A percentile compares a stretch with the other conserved stretches of the same genome.
These are phyloP conservation scores for Bryopsis sp. DNA, from an alignment of 139 green algal genomes.

Conservation along the genomic window DNA sequence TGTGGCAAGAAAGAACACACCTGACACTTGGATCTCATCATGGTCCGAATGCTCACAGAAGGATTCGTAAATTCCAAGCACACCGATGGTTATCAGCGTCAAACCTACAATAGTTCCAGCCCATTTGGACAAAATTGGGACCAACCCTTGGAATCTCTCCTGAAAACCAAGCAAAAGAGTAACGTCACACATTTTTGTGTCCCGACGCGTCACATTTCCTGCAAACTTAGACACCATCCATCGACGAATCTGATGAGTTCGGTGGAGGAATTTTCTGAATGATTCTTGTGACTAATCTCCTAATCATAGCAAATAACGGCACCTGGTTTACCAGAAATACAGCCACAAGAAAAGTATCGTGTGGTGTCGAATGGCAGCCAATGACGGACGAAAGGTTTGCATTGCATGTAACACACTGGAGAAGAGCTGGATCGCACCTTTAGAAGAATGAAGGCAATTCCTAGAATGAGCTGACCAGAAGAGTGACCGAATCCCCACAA, in stretches of 20 bases:
- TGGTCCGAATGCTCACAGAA: slow-evolving; percentile 37
- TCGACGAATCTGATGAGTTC: not conserved
- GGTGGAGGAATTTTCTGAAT: not conserved
- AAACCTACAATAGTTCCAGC: slow-evolving; percentile 70
- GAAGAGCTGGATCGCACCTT: slow-evolving; percentile 38
- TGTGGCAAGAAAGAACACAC: not conserved
- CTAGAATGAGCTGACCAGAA: slow-evolving; percentile 93
- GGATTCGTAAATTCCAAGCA: slow-evolving; percentile 81
- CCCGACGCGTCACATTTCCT: not conserved
- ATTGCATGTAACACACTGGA: not conserved
- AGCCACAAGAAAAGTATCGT: not conserved
- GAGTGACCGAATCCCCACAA: slow-evolving; percentile 77
- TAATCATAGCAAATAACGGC: not conserved
- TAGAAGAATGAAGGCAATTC: slow-evolving; percentile 79
- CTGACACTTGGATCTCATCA: not conserved
- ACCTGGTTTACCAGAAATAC: not conserved
- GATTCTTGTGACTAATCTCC: not conserved
- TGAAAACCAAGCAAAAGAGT: slow-evolving; percentile 20
- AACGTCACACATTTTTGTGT: not conserved
- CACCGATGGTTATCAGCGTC: slow-evolving; percentile 88
- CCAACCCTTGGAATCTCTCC: slow-evolving; percentile 58
- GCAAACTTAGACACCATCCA: not conserved
- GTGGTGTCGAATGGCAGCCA: not conserved
- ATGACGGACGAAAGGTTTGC: not conserved
- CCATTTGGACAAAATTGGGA: slow-evolving; percentile 66